Evolutionary conservation across 2,329 filamentous ascomycete genomes (phyloP).

Genomic region (Xylariaceae sp.): DNA sequence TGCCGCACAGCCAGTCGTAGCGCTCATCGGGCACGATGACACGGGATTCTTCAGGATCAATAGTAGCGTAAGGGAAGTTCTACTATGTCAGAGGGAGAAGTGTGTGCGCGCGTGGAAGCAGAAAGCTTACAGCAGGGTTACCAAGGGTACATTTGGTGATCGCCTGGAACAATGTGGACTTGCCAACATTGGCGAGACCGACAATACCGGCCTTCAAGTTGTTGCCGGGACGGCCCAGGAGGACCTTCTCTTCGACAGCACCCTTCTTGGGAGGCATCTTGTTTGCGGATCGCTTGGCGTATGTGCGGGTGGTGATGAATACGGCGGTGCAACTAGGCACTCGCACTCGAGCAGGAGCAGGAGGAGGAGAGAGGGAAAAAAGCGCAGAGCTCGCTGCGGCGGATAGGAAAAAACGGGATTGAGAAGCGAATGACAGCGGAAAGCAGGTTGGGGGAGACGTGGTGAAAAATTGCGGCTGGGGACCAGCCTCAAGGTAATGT

Average conservation of each 20-base stretch:
- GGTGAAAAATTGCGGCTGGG: slow-evolving; percentile 37
- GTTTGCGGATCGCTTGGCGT: slow-evolving; percentile 53
- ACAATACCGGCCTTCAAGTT: slow-evolving; percentile 99
- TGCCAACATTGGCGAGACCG: slow-evolving; percentile 97
- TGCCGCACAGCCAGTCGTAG: slow-evolving; percentile 90
- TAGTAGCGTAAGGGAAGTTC: slow-evolving; percentile 99
- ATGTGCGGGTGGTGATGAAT: slow-evolving; percentile 47
- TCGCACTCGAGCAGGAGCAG: no score
- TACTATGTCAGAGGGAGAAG: slow-evolving; percentile 39
- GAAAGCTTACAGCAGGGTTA: slow-evolving; percentile 78
- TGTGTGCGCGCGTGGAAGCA: slow-evolving; percentile 27
- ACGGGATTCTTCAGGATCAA: slow-evolving; percentile 95
- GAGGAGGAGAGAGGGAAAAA: slow-evolving; percentile 36
- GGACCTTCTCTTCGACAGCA: slow-evolving; percentile 89
- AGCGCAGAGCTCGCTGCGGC: slow-evolving; percentile 65
- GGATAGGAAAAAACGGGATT: slow-evolving; percentile 42
- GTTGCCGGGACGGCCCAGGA: slow-evolving; percentile 93
- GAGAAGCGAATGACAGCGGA: slow-evolving; percentile 50
- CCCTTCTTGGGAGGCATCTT: slow-evolving; percentile 92
- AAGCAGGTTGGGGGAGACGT: slow-evolving; percentile 40
- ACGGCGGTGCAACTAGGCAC: slow-evolving; percentile 46
- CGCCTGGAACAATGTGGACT: slow-evolving; percentile 98
- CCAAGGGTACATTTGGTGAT: slow-evolving; percentile 97
- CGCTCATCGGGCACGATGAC: slow-evolving; percentile 95
- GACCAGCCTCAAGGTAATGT: slow-evolving; percentile 33